Evolutionary conservation across 768 basidiomycete species (phyloP).

Genomic region (Mycena belliarum): DNA sequence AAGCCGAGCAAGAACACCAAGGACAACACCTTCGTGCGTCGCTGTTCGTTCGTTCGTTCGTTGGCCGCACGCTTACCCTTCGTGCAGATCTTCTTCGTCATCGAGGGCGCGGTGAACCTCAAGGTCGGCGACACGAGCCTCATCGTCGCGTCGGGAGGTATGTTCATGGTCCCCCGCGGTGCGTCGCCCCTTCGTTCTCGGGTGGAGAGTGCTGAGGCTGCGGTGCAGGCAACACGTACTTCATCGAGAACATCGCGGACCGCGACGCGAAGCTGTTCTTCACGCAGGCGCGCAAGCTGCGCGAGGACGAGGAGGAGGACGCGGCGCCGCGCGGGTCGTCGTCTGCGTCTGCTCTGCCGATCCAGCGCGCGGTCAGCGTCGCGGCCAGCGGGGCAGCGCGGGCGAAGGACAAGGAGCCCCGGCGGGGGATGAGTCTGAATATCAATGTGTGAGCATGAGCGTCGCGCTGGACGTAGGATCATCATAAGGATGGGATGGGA

Average conservation of each 20-base stretch:
- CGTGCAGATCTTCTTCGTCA: conserved; percentile 58
- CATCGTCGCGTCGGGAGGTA: conserved; percentile 77
- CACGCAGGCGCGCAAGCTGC: conserved; percentile 73
- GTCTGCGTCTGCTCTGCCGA: no score
- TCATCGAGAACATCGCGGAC: conserved; percentile 83
- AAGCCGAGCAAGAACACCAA: conserved; percentile 89
- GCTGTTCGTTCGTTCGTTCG: conserved; percentile 13
- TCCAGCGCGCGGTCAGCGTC: background rate
- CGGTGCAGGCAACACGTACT: conserved; percentile 94
- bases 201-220: no score
- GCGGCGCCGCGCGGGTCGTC: background rate
- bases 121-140: conserved; percentile 80
- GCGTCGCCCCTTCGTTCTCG: conserved; percentile 19
- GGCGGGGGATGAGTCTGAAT: conserved; percentile 8
- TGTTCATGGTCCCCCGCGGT: conserved; percentile 92
- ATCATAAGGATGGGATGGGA: no score
- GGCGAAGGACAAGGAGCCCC: background rate
- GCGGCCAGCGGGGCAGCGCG: background rate
- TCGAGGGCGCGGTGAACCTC: conserved; percentile 87
- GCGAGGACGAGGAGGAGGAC: conserved; percentile 11
- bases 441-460: background rate
- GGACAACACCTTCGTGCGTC: conserved; percentile 88
- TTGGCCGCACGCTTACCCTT: background rate
- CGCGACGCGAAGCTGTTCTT: conserved; percentile 87
- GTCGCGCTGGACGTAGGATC: no score